Evolutionary conservation across 345 rosid genomes (phyloP), one percentile per base, ranked within the genome.

Genomic region (Lepidium africanum): DNA sequence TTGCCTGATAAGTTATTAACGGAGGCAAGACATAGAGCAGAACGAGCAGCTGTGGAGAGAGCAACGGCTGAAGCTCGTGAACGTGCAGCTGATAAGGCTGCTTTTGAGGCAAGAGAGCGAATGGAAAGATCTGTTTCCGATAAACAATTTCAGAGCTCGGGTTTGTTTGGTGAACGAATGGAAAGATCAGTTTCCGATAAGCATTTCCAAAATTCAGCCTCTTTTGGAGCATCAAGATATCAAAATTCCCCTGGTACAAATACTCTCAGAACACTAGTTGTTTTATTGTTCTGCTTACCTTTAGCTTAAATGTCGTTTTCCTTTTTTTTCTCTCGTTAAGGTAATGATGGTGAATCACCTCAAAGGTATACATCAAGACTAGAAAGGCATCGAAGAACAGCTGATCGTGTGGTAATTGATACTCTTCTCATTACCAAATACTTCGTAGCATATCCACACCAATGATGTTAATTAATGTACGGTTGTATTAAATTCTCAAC

Each of bases 361-460:
- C 95, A 89, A 71, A 87, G 99, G 82, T 91, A 87, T 80, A 94
- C 82, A 82, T 96, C 97, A 14, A 89, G 97, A 61, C 77, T 91
- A 71, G 96, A 94, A 74, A 87, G 99, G 73, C 87, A 89, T 78
- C 84, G 50, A 16, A 84, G 99, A 79, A 94, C 95, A 67, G 91
- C 97, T 67, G 99, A 94, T 76, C 93, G 95, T 9, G 97, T 87
- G 17, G 99, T 90, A 86, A 63, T 4, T n/a, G 32, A 79, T 46
- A 6, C 58, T 30, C 33, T 74, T 68, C 35, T 62, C 30, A 21
- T 19, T 7, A 25, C 59, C 30, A 2, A 10, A 15, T 37, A 45
- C 14, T 60, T 7, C 5, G 13, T 14, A 14, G 1, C 2, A 17
- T 16, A 3, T 53, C 3, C 7, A 43, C 27, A 37, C 50, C 32